Base-by-base conservation (phyloP, 257 asterid species). In the Eustoma russellianum region DNA sequence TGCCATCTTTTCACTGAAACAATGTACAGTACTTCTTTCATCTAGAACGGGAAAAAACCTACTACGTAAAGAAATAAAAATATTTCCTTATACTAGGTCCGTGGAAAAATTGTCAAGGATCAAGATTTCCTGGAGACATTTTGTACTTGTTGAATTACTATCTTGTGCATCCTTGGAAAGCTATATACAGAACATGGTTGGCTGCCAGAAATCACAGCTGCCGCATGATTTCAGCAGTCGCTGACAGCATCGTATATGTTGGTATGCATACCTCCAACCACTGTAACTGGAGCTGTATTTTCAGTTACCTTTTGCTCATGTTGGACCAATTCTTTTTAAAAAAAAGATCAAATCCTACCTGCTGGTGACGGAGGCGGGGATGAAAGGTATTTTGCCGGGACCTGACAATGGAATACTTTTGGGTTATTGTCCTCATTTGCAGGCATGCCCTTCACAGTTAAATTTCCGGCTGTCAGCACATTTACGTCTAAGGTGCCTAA, bases 301-400 rank as follows among this genome's bases (percentile, higher is more conserved):
- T 24, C 30, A 40, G 34, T 3, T 35, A 5, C 11, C 7, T 33
- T 14, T 14, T 5, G 0, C 2, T 17, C 4, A 7, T 13, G 7
- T 6, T 16, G 49, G 54, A 8, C 49, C 13, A 9, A 48, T 13
- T 48, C 7, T 56, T 54, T 17, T 46, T 28, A 43, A 18, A 44
- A 15, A 46, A 38, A n/a, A 17, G 41, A 53, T 71, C 65, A 91
- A 61, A 83, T 85, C 78, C 98, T 83, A 59, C 89, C 98, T 16
- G 73, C 96, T 0, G 98, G 98, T 38, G 98, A 91, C 17, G 79
- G 64, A 4, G 96, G 98, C 13, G 96, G 96, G 55, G 77, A 78
- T 6, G 94, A 55, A 17, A 74, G 63, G 65, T 73, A 86, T 62
- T 73, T 78, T 50, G 76, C 79, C 47, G 93, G 88, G 38, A 58